phyloP scores from a whole-genome alignment of 805 yeast genomes.

The Candida piceae region DNA sequence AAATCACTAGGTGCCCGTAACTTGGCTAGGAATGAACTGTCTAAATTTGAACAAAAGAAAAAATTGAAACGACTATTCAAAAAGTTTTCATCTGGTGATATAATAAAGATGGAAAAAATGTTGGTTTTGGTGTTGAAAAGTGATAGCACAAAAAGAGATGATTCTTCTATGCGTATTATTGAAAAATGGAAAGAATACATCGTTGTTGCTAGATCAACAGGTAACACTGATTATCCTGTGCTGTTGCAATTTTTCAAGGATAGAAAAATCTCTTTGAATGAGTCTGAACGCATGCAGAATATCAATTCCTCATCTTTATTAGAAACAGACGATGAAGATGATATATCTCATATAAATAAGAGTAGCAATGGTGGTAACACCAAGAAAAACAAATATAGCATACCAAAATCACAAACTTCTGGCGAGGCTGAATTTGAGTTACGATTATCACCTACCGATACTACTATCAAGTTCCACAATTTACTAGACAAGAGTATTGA shows the following conservation, averaged over 20 bases:
- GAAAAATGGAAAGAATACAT: conserved; percentile 81
- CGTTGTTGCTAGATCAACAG: conserved; percentile 66
- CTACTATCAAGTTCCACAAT: conserved; percentile 52
- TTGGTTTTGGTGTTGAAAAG: conserved; percentile 50
- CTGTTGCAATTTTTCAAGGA: conserved; percentile 57
- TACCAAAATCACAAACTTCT: conserved; percentile 2
- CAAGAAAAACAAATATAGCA: too few species aligned
- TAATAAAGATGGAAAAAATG: conserved; percentile 63
- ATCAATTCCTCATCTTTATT: too few species aligned
- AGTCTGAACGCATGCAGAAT: conserved; percentile 7
- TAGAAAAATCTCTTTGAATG: conserved; percentile 30
- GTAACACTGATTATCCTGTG: conserved; percentile 45
- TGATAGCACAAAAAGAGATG: conserved; percentile 24
- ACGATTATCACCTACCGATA: conserved; percentile 16
- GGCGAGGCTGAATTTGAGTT: conserved; percentile 15
- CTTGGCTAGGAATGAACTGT: conserved; percentile 12
- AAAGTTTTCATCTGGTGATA: conserved; percentile 48
- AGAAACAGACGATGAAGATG: too few species aligned
- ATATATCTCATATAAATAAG: not conserved
- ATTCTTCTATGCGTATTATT: conserved; percentile 46
- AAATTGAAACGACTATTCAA: conserved; percentile 26
- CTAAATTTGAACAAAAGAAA: conserved; percentile 17
- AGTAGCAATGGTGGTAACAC: not conserved
- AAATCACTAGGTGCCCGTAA: conserved; percentile 21
- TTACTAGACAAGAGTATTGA: conserved; percentile 66